A percentile compares a stretch with the other conserved stretches of the same genome.
Conservation (phyloP, 148 eudicot species). For the Vaccinium darrowii region DNA sequence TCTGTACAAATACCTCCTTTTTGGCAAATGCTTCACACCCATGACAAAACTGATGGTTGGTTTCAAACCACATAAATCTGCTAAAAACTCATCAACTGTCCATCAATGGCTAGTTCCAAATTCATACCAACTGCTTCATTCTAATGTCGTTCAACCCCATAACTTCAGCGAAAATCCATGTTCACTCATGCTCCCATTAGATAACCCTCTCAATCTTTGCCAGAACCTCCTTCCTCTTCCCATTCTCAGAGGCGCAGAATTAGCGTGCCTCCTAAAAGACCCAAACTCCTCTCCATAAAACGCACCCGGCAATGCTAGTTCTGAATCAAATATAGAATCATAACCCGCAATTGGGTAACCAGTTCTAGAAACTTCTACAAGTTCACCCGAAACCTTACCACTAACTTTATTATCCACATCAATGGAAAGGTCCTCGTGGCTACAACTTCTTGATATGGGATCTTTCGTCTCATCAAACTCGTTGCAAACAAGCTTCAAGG, state of each 20-base stretch:
- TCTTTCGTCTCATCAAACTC: conserved; percentile 61
- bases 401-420: conserved; percentile 37
- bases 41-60: background rate
- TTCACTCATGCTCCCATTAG: conserved; percentile 66
- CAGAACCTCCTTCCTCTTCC: conserved; percentile 43
- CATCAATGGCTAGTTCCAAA: background rate
- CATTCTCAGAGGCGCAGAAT: conserved; percentile 67
- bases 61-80: background rate
- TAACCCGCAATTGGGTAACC: conserved; percentile 36
- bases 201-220: conserved; percentile 51
- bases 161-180: conserved; percentile 49
- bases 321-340: conserved; percentile 39
- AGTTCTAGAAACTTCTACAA: conserved; percentile 25
- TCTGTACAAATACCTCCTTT: background rate
- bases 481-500: conserved; percentile 77
- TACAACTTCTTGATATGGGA: conserved; percentile 40
- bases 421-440: conserved; percentile 47
- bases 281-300: conserved; percentile 34
- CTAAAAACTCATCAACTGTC: background rate
- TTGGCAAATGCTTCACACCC: background rate
- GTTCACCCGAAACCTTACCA: conserved; percentile 29
- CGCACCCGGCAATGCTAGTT: conserved; percentile 49
- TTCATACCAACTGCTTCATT: background rate
- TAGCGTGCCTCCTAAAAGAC: conserved; percentile 58
- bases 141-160: conserved; percentile 35